A percentile compares a stretch with the other conserved stretches of the same genome.
These are phyloP conservation scores for Dictyostelium brefeldianum DNA, from an alignment of 78 protist genomes.

Conservation along the genomic window DNA sequence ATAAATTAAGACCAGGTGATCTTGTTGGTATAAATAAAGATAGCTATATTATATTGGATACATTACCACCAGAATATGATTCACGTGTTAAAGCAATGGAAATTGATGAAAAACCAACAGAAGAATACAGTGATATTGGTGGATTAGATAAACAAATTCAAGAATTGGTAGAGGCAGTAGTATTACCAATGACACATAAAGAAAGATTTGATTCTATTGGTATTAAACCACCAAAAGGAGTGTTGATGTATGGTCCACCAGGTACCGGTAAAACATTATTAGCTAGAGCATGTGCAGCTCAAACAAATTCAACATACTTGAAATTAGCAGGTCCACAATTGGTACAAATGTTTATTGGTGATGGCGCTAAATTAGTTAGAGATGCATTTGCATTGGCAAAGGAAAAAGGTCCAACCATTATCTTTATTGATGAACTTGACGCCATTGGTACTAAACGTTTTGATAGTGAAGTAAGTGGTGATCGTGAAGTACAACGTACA, in stretches of 20 bases:
- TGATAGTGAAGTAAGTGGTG: conserved; percentile 98
- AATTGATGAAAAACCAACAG: conserved; percentile 99
- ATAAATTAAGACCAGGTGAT: conserved; percentile 97
- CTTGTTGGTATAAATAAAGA: conserved; percentile 99
- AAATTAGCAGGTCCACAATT: conserved; percentile 99
- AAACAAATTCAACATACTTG: conserved; percentile 97
- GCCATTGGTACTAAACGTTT: conserved; percentile 99
- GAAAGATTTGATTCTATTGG: conserved; percentile 96
- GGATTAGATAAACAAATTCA: conserved; percentile 99
- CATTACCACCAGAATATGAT: conserved; percentile 99
- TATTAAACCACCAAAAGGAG: conserved; percentile 92
- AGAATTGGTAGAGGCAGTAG: conserved; percentile 98
- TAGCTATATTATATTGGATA: conserved; percentile 97
- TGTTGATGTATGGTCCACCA: conserved; percentile 97
- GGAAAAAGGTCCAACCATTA: conserved; percentile 98
- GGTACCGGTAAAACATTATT: conserved; percentile 99
- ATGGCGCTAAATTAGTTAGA: conserved; percentile 99
- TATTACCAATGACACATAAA: conserved; percentile 97
- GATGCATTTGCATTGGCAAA: conserved; percentile 99
- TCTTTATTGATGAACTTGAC: conserved; percentile 99
- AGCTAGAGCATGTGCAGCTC: conserved; percentile 99
- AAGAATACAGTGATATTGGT: conserved; percentile 98
- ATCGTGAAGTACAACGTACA: conserved; percentile 99
- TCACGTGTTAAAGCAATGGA: conserved; percentile 99
- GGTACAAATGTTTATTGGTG: conserved; percentile 99